These are phyloP conservation scores for Pseudozyma tsukubaensis DNA, from an alignment of 1,284 basidiomycete species.

Conservation along the genomic window DNA sequence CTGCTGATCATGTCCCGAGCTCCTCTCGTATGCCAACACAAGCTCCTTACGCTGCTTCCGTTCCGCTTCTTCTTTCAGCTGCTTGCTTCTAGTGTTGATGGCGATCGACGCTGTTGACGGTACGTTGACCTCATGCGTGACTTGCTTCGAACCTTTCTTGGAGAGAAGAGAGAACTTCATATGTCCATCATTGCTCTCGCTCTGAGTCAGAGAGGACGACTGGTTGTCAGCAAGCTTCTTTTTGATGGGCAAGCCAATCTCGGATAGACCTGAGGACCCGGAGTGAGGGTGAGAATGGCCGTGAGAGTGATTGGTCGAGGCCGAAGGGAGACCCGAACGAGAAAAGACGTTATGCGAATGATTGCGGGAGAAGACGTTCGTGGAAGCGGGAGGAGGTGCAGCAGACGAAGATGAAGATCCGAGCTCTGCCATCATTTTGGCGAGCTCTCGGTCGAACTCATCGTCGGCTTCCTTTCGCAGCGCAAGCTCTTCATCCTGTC, in stretches of 20 bases:
- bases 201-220: constrained; percentile 69
- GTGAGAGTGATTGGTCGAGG: constrained; percentile 29
- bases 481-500: constrained; percentile 70
- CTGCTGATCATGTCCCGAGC: constrained; percentile 22
- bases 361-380: constrained; percentile 8
- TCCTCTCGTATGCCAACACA: constrained; percentile 70
- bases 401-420: constrained; percentile 10
- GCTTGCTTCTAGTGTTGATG: constrained; percentile 59
- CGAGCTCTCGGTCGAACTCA: constrained; percentile 94
- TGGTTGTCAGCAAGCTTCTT: constrained; percentile 68
- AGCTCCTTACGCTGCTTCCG: constrained; percentile 63
- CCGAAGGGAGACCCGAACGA: constrained; percentile 17
- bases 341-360: constrained; percentile 31
- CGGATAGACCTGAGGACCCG: constrained; percentile 75
- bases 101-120: constrained; percentile 61
- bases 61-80: constrained; percentile 61
- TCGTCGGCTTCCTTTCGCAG: constrained; percentile 82
- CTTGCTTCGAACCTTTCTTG: constrained; percentile 91
- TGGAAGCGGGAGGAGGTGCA: constrained; percentile 2
- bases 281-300: constrained; percentile 37
- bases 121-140: constrained; percentile 69
- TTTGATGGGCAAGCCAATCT: constrained; percentile 71
- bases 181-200: constrained; percentile 62
- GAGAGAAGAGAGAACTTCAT: constrained; percentile 96
- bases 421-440: constrained; percentile 86